Conservation (phyloP, 805 yeast genomes). For the Isabelozyma pseudorhagii region DNA sequence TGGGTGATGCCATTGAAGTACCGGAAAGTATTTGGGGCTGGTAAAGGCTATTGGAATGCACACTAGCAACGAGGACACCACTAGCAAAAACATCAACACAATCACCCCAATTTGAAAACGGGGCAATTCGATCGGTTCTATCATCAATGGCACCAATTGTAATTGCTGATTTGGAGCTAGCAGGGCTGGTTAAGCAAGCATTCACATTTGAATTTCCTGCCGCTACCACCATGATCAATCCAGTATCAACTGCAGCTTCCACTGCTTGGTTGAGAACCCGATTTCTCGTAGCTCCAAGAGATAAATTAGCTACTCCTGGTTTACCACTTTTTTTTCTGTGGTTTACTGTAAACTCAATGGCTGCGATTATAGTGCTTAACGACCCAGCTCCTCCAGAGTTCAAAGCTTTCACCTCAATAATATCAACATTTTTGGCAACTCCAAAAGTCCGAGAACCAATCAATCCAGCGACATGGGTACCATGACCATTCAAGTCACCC, state of each 20-base stretch:
- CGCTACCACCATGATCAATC: slow-evolving; percentile 71
- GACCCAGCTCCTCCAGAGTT: slow-evolving; percentile 69
- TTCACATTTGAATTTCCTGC: slow-evolving; percentile 81
- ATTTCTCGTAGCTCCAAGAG: slow-evolving; percentile 74
- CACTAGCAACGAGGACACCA: slow-evolving; percentile 66
- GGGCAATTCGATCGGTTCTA: slow-evolving; percentile 61
- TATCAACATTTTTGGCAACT: slow-evolving; percentile 49
- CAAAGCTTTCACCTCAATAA: slow-evolving; percentile 75
- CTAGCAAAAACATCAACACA: slow-evolving; percentile 87
- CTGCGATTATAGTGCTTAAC: slow-evolving; percentile 60
- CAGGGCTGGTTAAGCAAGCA: slow-evolving; percentile 86
- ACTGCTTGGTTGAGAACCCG: slow-evolving; percentile 70
- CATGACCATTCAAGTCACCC: slow-evolving; percentile 56
- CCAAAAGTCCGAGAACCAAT: slow-evolving; percentile 52
- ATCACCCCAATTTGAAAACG: slow-evolving; percentile 89
- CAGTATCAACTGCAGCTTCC: slow-evolving; percentile 69
- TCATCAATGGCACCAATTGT: slow-evolving; percentile 92
- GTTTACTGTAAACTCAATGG: slow-evolving; percentile 65
- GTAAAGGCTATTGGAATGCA: slow-evolving; percentile 31
- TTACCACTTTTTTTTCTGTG: slow-evolving; percentile 38
- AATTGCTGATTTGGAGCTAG: slow-evolving; percentile 66
- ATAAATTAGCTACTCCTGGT: slow-evolving; percentile 69
- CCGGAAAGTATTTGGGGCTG: slow-evolving; percentile 52
- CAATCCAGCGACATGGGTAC: slow-evolving; percentile 56
- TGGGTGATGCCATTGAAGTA: slow-evolving; percentile 80